Conservation (phyloP, 1,284 basidiomycete genomes). For the Malassezia obtusa region DNA sequence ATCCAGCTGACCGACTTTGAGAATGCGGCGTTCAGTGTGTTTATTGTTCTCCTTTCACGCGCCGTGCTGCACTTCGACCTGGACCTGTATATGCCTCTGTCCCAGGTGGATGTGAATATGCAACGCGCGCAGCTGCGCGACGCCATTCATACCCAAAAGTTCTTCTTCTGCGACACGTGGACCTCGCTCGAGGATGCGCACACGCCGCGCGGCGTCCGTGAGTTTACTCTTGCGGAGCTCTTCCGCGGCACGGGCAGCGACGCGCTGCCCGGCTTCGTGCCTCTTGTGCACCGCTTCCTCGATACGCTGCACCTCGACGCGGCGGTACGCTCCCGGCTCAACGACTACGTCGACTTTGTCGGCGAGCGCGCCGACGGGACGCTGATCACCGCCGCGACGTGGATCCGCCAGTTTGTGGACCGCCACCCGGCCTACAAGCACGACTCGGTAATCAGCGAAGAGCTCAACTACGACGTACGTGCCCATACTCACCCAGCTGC, state of each 20-base stretch:
- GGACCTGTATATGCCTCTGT: conserved; percentile 94
- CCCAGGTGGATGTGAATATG: conserved; percentile 98
- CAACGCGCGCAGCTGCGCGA: conserved; percentile 72
- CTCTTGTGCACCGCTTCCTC: conserved; percentile 74
- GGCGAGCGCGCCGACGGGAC: conserved; percentile 50
- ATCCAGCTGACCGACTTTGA: conserved; percentile 98
- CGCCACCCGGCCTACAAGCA: conserved; percentile 79
- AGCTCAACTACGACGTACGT: conserved; percentile 75
- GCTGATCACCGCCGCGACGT: conserved; percentile 78
- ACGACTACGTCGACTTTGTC: conserved; percentile 47
- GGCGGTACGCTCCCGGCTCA: conserved; percentile 59
- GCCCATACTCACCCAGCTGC: background rate
- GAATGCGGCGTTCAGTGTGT: conserved; percentile 91
- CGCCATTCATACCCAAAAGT: conserved; percentile 64
- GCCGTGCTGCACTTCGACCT: conserved; percentile 83
- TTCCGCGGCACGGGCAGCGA: conserved; percentile 70
- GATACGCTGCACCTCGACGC: conserved; percentile 72
- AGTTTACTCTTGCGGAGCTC: conserved; percentile 85
- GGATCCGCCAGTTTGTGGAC: conserved; percentile 84
- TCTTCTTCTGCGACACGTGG: conserved; percentile 67
- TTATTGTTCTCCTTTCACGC: conserved; percentile 82
- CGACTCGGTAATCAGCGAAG: conserved; percentile 78
- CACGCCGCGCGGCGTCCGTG: conserved; percentile 50
- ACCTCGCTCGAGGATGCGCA: conserved; percentile 24
- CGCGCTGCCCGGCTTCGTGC: conserved; percentile 73